Evolutionary conservation across 148 eudicot species (phyloP), one percentile per base, ranked within the genome.

Genomic region (Rhododendron simsii): DNA sequence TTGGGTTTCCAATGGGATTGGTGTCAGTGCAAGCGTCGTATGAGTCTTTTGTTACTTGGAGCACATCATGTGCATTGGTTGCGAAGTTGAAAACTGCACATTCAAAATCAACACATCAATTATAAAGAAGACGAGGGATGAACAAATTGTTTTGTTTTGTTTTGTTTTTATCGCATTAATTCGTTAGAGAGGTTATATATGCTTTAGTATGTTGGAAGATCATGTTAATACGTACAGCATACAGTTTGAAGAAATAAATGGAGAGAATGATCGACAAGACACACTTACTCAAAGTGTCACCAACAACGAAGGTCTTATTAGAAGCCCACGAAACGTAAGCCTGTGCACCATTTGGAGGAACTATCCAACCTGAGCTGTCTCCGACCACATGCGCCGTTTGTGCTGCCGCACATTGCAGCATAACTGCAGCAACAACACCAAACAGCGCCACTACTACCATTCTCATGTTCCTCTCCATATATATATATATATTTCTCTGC

Each of bases 31-130:
- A 87, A 1, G 47, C 81, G 8, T 65, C 78, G 81, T 35, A 87
- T 13, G 89, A 87, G 44, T 82, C 84, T 80, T 87, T 37, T 10
- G 80, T 21, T 20, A 83, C 85, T 83, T 65, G 55, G 30, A 23
- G 39, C 20, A 83, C 85, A 7, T 83, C 57, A 18, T 83, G 89
- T 51, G 4, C 1, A 37, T 67, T 50, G 35, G 89, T 84, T 82
- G n/a, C 8, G 20, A 87, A 87, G 86, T 87, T 87, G 81, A 87
- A 84, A 33, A 55, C 84, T 86, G 84, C 82, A 30, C 3, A 78
- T 41, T 20, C 12, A 77, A 13, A 80, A 55, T 15, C 79, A 59
- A 59, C 65, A 59, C n/a, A 21, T 59, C 65, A 59, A 21, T 59
- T 20, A 53, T 21, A 53, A 53, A 55, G 21, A 55, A 15, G 21